Evolutionary conservation across 441 rosid species (phyloP).

Genomic region (Kokia cookei): DNA sequence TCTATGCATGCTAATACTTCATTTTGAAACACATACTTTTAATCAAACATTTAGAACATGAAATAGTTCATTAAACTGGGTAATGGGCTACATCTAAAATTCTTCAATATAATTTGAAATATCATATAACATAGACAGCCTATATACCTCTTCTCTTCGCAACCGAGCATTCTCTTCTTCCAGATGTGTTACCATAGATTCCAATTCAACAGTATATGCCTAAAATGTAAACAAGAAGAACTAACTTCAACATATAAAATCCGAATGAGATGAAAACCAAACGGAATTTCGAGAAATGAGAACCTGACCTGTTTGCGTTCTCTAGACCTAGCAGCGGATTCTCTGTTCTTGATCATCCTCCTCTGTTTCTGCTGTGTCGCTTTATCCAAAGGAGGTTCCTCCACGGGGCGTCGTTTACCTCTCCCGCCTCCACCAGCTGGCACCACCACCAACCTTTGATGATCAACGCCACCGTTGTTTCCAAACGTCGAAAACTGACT

Average conservation of each 20-base stretch:
- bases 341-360: constrained; percentile 67
- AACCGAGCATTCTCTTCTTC: constrained; percentile 53
- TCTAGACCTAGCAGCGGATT: constrained; percentile 62
- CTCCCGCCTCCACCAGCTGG: constrained; percentile 23
- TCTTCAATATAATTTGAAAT: not conserved
- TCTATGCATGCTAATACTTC: too few species aligned
- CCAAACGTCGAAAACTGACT: constrained; percentile 15
- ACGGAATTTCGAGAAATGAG: not conserved
- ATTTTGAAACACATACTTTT: not conserved
- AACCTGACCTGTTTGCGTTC: constrained; percentile 52
- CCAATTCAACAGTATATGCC: constrained; percentile 59
- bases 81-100: not conserved
- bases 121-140: not conserved
- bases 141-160: constrained; percentile 42
- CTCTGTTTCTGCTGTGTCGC: constrained; percentile 47
- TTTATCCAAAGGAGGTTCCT: constrained; percentile 43
- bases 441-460: constrained; percentile 16
- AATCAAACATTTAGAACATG: not conserved
- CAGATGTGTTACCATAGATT: constrained; percentile 44
- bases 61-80: not conserved
- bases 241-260: not conserved
- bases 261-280: not conserved
- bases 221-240: constrained; percentile 6
- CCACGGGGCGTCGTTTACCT: constrained; percentile 34
- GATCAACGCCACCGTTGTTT: constrained; percentile 6